These are phyloP conservation scores for Vanilla planifolia DNA, from an alignment of 106 monocot genomes.

Conservation along the genomic window DNA sequence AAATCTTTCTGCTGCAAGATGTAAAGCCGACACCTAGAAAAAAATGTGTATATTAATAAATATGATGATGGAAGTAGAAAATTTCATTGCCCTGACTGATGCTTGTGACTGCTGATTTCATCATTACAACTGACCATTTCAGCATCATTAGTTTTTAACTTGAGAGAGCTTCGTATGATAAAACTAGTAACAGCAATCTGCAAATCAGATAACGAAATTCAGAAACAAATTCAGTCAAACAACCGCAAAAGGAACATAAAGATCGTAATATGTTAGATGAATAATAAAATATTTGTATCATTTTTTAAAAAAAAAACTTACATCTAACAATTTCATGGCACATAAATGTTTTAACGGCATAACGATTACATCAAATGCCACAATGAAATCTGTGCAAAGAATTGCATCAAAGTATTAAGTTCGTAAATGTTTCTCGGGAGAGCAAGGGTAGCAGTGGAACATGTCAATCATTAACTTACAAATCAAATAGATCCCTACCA, in stretches of 20 bases:
- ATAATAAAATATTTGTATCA: no score
- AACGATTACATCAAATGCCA: no score
- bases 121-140: constrained; percentile 42
- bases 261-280: no score
- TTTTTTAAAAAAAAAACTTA: no score
- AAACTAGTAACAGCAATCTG: constrained; percentile 60
- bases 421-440: no score
- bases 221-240: neutral
- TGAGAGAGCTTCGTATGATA: constrained; percentile 75
- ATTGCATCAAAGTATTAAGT: no score
- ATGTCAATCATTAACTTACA: no score
- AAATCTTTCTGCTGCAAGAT: constrained; percentile 58
- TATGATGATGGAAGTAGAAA: neutral
- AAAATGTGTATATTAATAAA: neutral
- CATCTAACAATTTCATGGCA: no score
- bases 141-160: constrained; percentile 80
- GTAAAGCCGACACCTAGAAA: constrained; percentile 52
- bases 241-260: neutral
- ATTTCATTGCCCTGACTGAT: neutral
- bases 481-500: no score
- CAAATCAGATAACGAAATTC: constrained; percentile 10
- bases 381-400: no score
- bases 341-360: no score
- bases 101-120: neutral
- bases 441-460: no score